Percentiles rank a stretch among this genome's conserved stretches.
Evolutionary conservation across 495 filamentous ascomycete genomes (phyloP).

Genomic region (Penicillium samsonianum): DNA sequence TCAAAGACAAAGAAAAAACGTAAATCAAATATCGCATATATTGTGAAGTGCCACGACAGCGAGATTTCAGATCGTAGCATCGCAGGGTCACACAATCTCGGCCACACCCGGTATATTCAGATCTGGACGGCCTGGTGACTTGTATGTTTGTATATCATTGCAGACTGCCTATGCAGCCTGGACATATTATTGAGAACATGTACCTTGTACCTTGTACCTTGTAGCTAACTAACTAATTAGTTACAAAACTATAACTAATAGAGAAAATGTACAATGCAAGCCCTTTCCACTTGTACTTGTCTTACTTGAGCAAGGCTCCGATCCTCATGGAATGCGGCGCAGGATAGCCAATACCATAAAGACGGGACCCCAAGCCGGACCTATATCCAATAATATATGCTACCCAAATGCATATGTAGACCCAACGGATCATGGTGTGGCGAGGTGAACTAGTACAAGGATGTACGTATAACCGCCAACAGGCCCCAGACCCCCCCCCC

Average conservation of each 20-base stretch:
- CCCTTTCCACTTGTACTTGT: not conserved
- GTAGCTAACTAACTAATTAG: no score
- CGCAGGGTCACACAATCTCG: slow-evolving; percentile 24
- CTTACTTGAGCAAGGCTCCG: not conserved
- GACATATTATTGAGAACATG: not conserved
- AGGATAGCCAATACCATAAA: not conserved
- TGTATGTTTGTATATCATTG: slow-evolving; percentile 7
- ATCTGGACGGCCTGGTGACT: slow-evolving; percentile 25
- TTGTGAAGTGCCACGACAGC: slow-evolving; percentile 4
- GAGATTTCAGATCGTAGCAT: slow-evolving; percentile 23
- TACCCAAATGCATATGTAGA: not conserved
- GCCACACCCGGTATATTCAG: slow-evolving; percentile 21
- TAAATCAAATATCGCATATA: not conserved
- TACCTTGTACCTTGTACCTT: slow-evolving; percentile 1
- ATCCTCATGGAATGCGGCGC: not conserved
- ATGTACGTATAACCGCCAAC: slow-evolving; percentile 7
- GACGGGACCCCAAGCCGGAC: not conserved
- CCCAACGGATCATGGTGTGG: not conserved
- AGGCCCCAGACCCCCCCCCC: not conserved
- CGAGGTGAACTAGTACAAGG: not conserved
- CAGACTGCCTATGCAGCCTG: slow-evolving; percentile 5
- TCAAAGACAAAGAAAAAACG: no score
- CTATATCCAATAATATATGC: slow-evolving; percentile 1
- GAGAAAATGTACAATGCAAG: not conserved
- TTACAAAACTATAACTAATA: not conserved